These are phyloP conservation scores for Brassica incana DNA, from an alignment of 345 rosid species.

Conservation along the genomic window DNA sequence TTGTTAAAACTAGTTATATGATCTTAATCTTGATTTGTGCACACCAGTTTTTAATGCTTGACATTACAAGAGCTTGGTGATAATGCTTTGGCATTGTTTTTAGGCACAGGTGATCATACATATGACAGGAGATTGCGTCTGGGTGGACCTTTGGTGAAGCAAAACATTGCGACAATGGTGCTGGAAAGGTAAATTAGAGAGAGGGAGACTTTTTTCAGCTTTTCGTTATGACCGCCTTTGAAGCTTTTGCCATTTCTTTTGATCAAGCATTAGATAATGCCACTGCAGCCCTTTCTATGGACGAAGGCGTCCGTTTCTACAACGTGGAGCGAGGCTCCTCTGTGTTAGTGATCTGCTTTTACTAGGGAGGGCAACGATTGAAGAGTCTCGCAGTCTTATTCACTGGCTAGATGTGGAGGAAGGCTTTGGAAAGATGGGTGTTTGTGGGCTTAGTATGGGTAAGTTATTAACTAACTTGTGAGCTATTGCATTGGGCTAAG, in stretches of 20 bases:
- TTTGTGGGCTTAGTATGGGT: conserved; percentile 99
- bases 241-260: conserved; percentile 29
- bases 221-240: conserved; percentile 31
- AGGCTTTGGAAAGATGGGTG: conserved; percentile 92
- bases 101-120: conserved; percentile 95
- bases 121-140: conserved; percentile 85
- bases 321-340: conserved; percentile 77
- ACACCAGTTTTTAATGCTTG: background rate
- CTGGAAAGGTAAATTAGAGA: conserved; percentile 67
- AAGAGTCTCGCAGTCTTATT: conserved; percentile 88
- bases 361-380: conserved; percentile 90
- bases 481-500: conserved; percentile 8
- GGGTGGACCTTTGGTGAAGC: conserved; percentile 83
- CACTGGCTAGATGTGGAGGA: conserved; percentile 81
- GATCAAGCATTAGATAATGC: conserved; percentile 38
- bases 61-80: background rate
- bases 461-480: conserved; percentile 25
- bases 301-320: conserved; percentile 81
- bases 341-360: conserved; percentile 96
- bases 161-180: conserved; percentile 92
- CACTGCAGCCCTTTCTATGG: conserved; percentile 92
- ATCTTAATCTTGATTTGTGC: background rate
- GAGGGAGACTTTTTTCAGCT: background rate
- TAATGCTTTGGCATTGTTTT: conserved; percentile 12
- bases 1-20: no score